Conservation (phyloP, 768 basidiomycete genomes). For the Agaricus sinodeliciosus region DNA sequence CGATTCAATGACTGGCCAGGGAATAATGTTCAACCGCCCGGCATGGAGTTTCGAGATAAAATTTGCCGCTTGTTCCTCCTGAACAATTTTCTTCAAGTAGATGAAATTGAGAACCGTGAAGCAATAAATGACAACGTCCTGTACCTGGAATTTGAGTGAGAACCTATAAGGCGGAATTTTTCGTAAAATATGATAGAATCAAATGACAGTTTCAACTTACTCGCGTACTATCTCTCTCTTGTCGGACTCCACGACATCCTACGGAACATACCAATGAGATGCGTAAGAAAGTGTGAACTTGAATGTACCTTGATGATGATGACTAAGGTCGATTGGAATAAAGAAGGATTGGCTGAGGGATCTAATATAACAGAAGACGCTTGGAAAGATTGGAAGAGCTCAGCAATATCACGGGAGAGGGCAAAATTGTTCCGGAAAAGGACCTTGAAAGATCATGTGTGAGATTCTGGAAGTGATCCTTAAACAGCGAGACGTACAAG, state of each 20-base stretch:
- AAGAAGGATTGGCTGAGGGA: conserved; percentile 47
- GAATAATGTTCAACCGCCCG: conserved; percentile 49
- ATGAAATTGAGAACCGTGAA: background rate
- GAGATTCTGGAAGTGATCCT: background rate
- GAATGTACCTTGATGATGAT: conserved; percentile 54
- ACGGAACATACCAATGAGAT: no score
- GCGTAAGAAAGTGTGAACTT: background rate
- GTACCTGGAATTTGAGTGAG: conserved; percentile 40
- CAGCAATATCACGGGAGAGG: conserved; percentile 50
- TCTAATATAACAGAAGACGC: conserved; percentile 52
- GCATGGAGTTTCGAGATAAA: conserved; percentile 56
- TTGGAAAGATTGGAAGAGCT: conserved; percentile 57
- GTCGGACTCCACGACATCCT: conserved; percentile 64
- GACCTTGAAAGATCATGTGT: conserved; percentile 31
- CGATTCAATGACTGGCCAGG: conserved; percentile 65
- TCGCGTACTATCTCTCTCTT: conserved; percentile 51
- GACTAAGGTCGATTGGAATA: conserved; percentile 52
- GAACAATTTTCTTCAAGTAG: conserved; percentile 42
- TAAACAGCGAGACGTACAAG: conserved; percentile 28
- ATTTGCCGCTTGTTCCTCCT: conserved; percentile 53
- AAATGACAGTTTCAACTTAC: conserved; percentile 20
- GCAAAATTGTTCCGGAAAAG: conserved; percentile 64
- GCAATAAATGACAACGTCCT: background rate
- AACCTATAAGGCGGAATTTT: conserved; percentile 30
- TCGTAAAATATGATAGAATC: background rate